Base-by-base conservation (phyloP, 768 basidiomycete species). In the Tulasnella sp. region DNA sequence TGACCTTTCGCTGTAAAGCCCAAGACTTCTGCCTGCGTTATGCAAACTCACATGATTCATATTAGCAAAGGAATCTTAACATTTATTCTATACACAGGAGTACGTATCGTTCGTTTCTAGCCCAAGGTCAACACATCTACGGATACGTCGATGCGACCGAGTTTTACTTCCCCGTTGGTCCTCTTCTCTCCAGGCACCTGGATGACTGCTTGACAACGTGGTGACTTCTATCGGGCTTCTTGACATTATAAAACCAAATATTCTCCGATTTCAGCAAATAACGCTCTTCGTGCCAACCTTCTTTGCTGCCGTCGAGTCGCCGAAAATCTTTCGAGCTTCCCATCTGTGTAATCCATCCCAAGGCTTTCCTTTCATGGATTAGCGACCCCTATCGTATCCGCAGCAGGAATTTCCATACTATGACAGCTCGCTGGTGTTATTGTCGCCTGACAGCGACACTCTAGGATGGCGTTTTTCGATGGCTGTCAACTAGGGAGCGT, bases 251-350 rank as follows among this genome's bases (percentile, higher is more conserved):
- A 28, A 7, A 9, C 64, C 64, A 69, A 14, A 34, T 37, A 14
- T 69, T 69, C 31, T 31, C 64, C 64, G 64, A 28, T 28, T 69
- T 37, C 16, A 69, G 64, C 64, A 28, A 28, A 69, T 69, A 69
- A 14, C 18, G 64, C 28, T 69, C 64, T 69, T 18, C 31, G 14
- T 34, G 64, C 64, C 64, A 69, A 14, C 18, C 64, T 69, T 69
- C 64, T 69, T 69, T 69, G 64, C 64, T 34, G 28, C 64, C 64
- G 64, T 37, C 64, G 34, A 69, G 28, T 69, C 64, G 28, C 64
- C 64, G 64, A 69, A 69, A 37, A 69, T 69, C 64, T 34, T 69
- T 69, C 64, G 64, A 69, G 34, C 18, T 69, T 37, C 64, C 64
- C 64, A 37, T 69, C 64, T 37, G 64, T 37, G 34, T 37, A 69